Percentiles rank a stretch among this genome's conserved stretches.
These are phyloP conservation scores for Hanseniaspora vineae DNA, from an alignment of 805 yeast species.

Conservation along the genomic window DNA sequence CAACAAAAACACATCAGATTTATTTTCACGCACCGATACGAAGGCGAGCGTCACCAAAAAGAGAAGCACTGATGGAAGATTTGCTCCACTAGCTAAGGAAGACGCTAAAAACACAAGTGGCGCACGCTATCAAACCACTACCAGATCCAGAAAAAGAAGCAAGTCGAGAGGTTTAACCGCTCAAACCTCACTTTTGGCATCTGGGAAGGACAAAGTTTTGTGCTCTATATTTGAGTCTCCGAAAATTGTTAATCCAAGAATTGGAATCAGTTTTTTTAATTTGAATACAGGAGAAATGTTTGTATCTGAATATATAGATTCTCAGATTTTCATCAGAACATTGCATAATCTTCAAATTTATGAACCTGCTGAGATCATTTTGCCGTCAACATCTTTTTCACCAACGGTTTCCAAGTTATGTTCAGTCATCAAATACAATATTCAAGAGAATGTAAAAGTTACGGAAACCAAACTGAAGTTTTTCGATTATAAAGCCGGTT, in stretches of 20 bases:
- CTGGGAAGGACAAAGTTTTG: slow-evolving; percentile 11
- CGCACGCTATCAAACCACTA: too few relatives aligned
- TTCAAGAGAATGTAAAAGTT: slow-evolving; percentile 15
- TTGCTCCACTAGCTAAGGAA: background rate
- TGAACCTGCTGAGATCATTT: slow-evolving; percentile 24
- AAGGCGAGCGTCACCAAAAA: too few relatives aligned
- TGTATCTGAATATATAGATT: slow-evolving; percentile 28
- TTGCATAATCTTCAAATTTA: slow-evolving; percentile 28
- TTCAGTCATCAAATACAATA: slow-evolving; percentile 24
- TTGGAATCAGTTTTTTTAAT: slow-evolving; percentile 30
- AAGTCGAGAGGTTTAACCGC: slow-evolving; percentile 1
- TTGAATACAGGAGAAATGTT: slow-evolving; percentile 27
- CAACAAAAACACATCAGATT: background rate
- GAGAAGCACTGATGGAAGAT: background rate
- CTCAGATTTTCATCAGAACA: slow-evolving; percentile 34
- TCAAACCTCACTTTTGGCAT: background rate
- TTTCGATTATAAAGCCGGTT: slow-evolving; percentile 20
- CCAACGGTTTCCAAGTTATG: slow-evolving; percentile 23
- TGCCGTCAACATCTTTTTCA: slow-evolving; percentile 20
- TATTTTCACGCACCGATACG: too few relatives aligned
- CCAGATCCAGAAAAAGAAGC: background rate
- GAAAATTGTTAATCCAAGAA: slow-evolving; percentile 15
- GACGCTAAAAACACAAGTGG: background rate
- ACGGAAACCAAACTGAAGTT: slow-evolving; percentile 13
- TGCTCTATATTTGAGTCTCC: slow-evolving; percentile 20